Percentiles rank a stretch among this genome's conserved stretches.
Evolutionary conservation across 2,329 filamentous ascomycete genomes (phyloP).

Genomic region (Phialemoniopsis sp.): DNA sequence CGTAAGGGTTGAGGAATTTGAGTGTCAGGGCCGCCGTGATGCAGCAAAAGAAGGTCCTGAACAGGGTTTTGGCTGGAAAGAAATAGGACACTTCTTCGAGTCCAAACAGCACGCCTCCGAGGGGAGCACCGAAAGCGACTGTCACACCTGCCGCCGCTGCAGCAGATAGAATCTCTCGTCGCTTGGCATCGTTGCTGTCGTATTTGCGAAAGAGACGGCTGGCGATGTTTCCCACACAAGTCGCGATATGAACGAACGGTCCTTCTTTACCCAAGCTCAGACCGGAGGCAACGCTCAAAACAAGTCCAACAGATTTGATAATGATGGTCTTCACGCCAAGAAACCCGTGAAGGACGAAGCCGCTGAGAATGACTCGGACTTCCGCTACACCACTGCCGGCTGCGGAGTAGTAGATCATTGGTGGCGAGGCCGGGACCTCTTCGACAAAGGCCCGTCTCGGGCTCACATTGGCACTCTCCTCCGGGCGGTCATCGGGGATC

Average conservation of each 20-base stretch:
- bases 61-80: constrained; percentile 94
- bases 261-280: constrained; percentile 92
- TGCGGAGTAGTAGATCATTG: constrained; percentile 93
- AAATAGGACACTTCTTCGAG: constrained; percentile 96
- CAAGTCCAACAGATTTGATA: constrained; percentile 77
- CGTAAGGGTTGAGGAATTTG: constrained; percentile 94
- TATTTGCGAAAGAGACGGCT: constrained; percentile 95
- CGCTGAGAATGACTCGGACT: constrained; percentile 95
- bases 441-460: constrained; percentile 21
- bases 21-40: constrained; percentile 87
- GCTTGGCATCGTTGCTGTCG: constrained; percentile 87
- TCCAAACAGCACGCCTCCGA: constrained; percentile 85
- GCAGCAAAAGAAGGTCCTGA: constrained; percentile 97
- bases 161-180: constrained; percentile 89
- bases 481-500: constrained; percentile 30
- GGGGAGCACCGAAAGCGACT: constrained; percentile 87
- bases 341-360: constrained; percentile 95
- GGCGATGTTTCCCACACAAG: constrained; percentile 91
- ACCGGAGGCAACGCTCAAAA: constrained; percentile 88
- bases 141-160: constrained; percentile 89
- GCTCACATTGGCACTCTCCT: constrained; percentile 36
- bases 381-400: constrained; percentile 96
- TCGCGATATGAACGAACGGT: constrained; percentile 95
- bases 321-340: constrained; percentile 82
- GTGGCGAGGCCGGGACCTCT: constrained; percentile 33